These are phyloP conservation scores for Botrytis squamosa DNA, from an alignment of 2,329 filamentous ascomycete species.

Conservation along the genomic window DNA sequence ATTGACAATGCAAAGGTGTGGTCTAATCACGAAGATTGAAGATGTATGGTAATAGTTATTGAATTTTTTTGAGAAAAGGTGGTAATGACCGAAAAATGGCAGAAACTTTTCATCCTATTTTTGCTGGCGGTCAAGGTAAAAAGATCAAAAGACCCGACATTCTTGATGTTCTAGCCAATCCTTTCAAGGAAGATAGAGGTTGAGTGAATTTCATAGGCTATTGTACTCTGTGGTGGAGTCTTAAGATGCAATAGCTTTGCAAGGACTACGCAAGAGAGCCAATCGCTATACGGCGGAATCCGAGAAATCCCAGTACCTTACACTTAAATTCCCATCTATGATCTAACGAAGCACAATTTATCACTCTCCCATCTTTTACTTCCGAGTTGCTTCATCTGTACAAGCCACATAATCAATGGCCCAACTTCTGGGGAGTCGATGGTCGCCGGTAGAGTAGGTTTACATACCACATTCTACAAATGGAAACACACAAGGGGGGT, in stretches of 20 bases:
- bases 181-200: background rate
- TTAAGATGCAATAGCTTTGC: background rate
- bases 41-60: slow-evolving; percentile 17
- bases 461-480: slow-evolving; percentile 13
- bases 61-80: slow-evolving; percentile 5
- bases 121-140: slow-evolving; percentile 12
- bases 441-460: background rate
- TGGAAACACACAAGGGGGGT: background rate
- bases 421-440: background rate
- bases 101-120: slow-evolving; percentile 10
- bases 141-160: background rate
- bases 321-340: background rate
- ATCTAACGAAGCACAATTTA: background rate
- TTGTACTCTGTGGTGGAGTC: slow-evolving; percentile 7
- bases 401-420: background rate
- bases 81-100: slow-evolving; percentile 5
- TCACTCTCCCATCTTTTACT: background rate
- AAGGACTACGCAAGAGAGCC: slow-evolving; percentile 5
- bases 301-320: slow-evolving; percentile 8
- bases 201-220: slow-evolving; percentile 1
- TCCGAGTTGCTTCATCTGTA: background rate
- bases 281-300: slow-evolving; percentile 20
- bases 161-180: slow-evolving; percentile 1
- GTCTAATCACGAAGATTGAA: slow-evolving; percentile 15
- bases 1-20: background rate